Evolutionary conservation across 106 monocot genomes (phyloP).

Genomic region (Ottelia alismoides): DNA sequence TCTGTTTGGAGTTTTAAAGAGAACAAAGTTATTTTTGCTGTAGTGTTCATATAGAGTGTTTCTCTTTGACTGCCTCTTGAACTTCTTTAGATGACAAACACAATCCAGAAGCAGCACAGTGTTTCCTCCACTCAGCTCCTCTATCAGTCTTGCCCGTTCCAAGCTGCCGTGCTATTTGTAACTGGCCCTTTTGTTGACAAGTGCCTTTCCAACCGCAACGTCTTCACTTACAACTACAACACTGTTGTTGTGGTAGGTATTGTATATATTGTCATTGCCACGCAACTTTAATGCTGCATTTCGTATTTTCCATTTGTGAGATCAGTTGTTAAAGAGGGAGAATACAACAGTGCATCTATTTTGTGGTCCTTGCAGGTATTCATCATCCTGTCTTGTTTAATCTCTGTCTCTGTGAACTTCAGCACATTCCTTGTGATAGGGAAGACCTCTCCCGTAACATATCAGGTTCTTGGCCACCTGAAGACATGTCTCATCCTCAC

Average conservation of each 20-base stretch:
- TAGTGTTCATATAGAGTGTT: no score
- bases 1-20: no score
- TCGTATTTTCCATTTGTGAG: no score
- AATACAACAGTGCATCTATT: no score
- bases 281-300: no score
- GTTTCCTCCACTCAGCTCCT: slow-evolving; percentile 75
- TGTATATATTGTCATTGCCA: no score
- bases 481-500: slow-evolving; percentile 70
- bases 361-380: slow-evolving; percentile 22
- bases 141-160: slow-evolving; percentile 74
- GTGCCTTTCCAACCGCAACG: slow-evolving; percentile 37
- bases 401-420: slow-evolving; percentile 71
- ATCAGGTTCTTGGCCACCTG: slow-evolving; percentile 67
- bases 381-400: slow-evolving; percentile 55
- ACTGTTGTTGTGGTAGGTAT: slow-evolving; percentile 29
- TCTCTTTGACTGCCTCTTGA: slow-evolving; percentile 7
- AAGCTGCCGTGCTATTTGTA: slow-evolving; percentile 41
- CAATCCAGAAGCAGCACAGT: slow-evolving; percentile 53
- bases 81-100: slow-evolving; percentile 53
- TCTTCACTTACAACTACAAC: slow-evolving; percentile 44
- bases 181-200: slow-evolving; percentile 62
- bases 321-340: no score
- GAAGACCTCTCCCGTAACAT: slow-evolving; percentile 65
- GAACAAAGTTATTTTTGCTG: no score
- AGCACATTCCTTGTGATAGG: slow-evolving; percentile 78